Evolutionary conservation across 768 basidiomycete species (phyloP), one percentile per base, ranked within the genome.

Genomic region (Exsudoporus frostii): DNA sequence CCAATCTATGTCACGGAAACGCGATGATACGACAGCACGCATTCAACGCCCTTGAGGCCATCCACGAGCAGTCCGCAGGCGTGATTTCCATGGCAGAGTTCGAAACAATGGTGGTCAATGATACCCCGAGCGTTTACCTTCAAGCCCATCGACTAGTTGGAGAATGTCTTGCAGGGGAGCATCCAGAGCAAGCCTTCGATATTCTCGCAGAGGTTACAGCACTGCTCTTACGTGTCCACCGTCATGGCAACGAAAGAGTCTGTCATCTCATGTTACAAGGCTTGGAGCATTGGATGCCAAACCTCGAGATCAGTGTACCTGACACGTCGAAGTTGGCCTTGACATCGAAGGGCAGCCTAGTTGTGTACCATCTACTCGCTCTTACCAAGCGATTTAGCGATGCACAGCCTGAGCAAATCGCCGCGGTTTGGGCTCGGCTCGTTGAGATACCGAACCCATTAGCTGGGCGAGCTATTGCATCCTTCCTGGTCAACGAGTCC

Each of bases 401-500:
- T 54, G 81, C 73, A 24, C 85, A 93, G 59, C 79, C 91, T 2
- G 89, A 92, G 57, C 92, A 93, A 63, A 79, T 97, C 40, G 75
- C 85, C 9, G 79, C 81, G 0, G 79, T 96, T 29, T 95, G 94
- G 89, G 76, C 79, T 7, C 83, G 84, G 50, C 73, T 96, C 14
- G 88, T 92, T 5, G 88, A 88, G 24, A 73, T 81, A 4, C 84
- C 86, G 24, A 76, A 84, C 59, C 78, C 84, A 50, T 76, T 80
- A 22, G 92, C 93, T 55, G 88, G 89, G 2, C 87, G 85, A 49
- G 89, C 90, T 4, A 76, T 92, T 15, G 77, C 90, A 45, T 80
- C 86, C 29, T 98, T 92, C 69, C 75, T 98, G 3, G 75, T 96
- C 33, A 91, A 93, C 59, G 92, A 96, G 62, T 89, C 91, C 1